Conservation (phyloP, 148 eudicot genomes). For the Persicaria maculosa region DNA sequence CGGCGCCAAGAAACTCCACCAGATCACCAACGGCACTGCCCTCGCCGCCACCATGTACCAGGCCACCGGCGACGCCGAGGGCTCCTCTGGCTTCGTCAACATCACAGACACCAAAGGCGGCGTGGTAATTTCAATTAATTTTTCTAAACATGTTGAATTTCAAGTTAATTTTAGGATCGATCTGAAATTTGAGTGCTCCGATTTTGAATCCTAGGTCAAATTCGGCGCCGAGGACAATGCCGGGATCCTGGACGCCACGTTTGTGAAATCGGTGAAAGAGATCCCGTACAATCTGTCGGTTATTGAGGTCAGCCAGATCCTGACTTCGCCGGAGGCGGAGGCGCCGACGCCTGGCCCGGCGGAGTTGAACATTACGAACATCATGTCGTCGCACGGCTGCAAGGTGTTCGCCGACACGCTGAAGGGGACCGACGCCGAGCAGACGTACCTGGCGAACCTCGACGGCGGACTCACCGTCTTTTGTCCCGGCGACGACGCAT, state of each 20-base stretch:
- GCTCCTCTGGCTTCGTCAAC: conserved; percentile 78
- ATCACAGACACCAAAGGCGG: conserved; percentile 84
- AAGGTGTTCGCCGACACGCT: conserved; percentile 76
- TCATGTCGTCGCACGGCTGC: conserved; percentile 88
- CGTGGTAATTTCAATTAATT: conserved; percentile 15
- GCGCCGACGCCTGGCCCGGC: conserved; percentile 72
- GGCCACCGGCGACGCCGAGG: conserved; percentile 79
- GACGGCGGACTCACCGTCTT: conserved; percentile 79
- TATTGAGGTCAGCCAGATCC: conserved; percentile 58
- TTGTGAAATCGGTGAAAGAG: conserved; percentile 62
- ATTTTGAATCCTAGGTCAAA: conserved; percentile 31
- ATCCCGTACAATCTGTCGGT: conserved; percentile 74
- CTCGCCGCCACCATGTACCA: conserved; percentile 93
- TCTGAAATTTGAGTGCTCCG: background rate
- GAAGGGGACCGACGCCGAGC: conserved; percentile 33
- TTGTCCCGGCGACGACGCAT: conserved; percentile 71
- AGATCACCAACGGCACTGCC: conserved; percentile 74
- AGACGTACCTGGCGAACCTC: conserved; percentile 36
- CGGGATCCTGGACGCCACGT: conserved; percentile 30
- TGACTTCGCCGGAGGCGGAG: conserved; percentile 49
- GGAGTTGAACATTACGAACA: conserved; percentile 42
- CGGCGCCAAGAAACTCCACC: conserved; percentile 88
- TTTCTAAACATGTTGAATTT: background rate
- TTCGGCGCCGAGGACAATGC: conserved; percentile 49
- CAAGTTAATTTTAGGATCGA: background rate